Evolutionary conservation across 805 yeast genomes (phyloP), one percentile per base, ranked within the genome.

Genomic region (Schizosaccharomyces lindneri): DNA sequence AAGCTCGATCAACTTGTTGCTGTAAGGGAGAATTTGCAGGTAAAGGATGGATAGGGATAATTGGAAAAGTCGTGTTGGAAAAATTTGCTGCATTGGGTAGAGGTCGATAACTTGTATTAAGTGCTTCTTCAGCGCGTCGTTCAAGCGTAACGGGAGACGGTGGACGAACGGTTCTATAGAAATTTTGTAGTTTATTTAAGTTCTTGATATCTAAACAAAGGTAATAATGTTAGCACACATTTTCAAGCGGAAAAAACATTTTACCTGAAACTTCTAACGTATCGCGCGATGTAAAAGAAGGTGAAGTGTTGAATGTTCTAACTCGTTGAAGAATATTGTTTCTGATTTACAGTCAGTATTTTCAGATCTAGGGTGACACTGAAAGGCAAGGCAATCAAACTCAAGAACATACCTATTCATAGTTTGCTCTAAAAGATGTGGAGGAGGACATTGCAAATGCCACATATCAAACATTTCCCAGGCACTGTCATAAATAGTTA

Each of bases 31-130:
- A 51, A 29, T 21, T 11, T 17, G 15, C 36, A 3, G 57, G 57
- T 15, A 51, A 51, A 29, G 57, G 36, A 24, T 29, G 57, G 6
- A 51, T 9, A 71, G 62, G 81, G 80, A 59, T 29, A 9, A 29
- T 24, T 7, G 57, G 57, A 24, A 51, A 29, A 51, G 57, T 51
- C 1, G 57, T 24, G 13, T 17, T 24, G 21, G 57, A 21, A 51
- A 51, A 51, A 29, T 51, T 24, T 5, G 36, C 27, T 7, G 31
- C n/a, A 29, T 51, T 51, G n/a, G 57, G 57, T 19, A 51, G 36
- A 11, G 36, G 51, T 17, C 17, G 51, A 46, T n/a, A 46, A 17
- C 13, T 24, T 6, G 51, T 11, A 24, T 46, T 46, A 1, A 46
- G 21, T 19, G 51, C 51, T 46, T 46, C 51, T 19, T 46, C 27